Conservation (phyloP, 768 basidiomycete genomes). For the Boletus coccyginus region DNA sequence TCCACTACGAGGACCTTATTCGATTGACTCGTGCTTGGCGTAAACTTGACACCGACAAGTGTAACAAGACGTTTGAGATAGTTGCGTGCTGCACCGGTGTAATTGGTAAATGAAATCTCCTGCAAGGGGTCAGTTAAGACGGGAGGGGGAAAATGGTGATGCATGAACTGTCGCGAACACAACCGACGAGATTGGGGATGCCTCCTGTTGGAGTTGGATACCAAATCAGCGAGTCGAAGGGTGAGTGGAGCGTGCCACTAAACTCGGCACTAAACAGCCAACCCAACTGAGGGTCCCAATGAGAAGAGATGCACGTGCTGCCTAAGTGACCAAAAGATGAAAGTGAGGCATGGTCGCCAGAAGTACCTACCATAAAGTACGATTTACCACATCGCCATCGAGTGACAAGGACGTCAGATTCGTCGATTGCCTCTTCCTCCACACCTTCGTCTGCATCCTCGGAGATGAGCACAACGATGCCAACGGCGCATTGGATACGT, state of each 20-base stretch:
- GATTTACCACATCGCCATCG: constrained; percentile 64
- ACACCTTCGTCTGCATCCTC: constrained; percentile 37
- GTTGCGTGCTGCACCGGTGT: constrained; percentile 81
- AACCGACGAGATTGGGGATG: constrained; percentile 55
- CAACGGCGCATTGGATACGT: constrained; percentile 61
- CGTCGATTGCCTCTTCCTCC: constrained; percentile 34
- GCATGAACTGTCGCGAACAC: constrained; percentile 44
- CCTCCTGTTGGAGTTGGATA: constrained; percentile 70
- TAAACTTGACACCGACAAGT: constrained; percentile 75
- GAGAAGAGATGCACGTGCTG: constrained; percentile 39
- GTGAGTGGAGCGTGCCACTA: constrained; percentile 19
- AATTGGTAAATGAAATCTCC: constrained; percentile 86
- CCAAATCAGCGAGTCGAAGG: constrained; percentile 76
- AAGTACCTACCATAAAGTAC: constrained; percentile 57
- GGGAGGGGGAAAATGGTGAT: not conserved
- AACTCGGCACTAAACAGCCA: constrained; percentile 60
- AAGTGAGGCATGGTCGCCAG: not conserved
- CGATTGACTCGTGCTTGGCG: constrained; percentile 71
- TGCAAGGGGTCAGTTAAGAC: constrained; percentile 25
- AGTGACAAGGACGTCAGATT: constrained; percentile 72
- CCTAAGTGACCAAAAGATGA: constrained; percentile 39
- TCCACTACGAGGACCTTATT: constrained; percentile 86
- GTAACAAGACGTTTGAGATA: constrained; percentile 83
- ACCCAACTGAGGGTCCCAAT: constrained; percentile 69
- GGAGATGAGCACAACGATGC: constrained; percentile 50